These are phyloP conservation scores for Debaryomyces sp. DNA, from an alignment of 1,139 yeast genomes.

Conservation along the genomic window DNA sequence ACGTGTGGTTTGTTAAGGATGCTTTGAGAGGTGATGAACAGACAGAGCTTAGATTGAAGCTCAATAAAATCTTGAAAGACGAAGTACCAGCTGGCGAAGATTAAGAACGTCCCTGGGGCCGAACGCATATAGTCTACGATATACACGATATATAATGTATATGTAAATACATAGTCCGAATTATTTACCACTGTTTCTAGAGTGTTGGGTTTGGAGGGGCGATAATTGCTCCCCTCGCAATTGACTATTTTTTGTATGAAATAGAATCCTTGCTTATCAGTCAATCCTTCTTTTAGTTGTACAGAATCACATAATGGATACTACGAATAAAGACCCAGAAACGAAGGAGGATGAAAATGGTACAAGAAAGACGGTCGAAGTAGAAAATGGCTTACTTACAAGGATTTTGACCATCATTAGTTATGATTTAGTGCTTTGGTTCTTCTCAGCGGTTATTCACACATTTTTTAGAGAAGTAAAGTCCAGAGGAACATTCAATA, in stretches of 20 bases:
- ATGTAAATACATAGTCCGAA: not conserved
- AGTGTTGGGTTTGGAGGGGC: not conserved
- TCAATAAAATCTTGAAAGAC: slow-evolving; percentile 77
- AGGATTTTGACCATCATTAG: slow-evolving; percentile 15
- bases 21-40: slow-evolving; percentile 78
- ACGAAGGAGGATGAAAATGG: not conserved
- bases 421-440: slow-evolving; percentile 39
- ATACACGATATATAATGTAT: not conserved
- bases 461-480: slow-evolving; percentile 48
- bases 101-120: slow-evolving; percentile 24
- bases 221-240: not conserved
- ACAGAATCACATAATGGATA: not conserved
- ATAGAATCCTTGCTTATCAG: not conserved
- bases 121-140: slow-evolving; percentile 6
- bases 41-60: slow-evolving; percentile 77
- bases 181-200: not conserved
- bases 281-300: not conserved
- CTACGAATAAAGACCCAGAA: not conserved
- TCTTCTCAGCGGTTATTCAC: slow-evolving; percentile 40
- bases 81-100: slow-evolving; percentile 98
- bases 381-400: slow-evolving; percentile 2
- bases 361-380: not conserved
- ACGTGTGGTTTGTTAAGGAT: slow-evolving; percentile 79
- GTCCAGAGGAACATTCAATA: slow-evolving; percentile 42
- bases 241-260: not conserved